phyloP scores from a whole-genome alignment of 352 stramenopile genomes.

The Globisporangium perplexum region DNA sequence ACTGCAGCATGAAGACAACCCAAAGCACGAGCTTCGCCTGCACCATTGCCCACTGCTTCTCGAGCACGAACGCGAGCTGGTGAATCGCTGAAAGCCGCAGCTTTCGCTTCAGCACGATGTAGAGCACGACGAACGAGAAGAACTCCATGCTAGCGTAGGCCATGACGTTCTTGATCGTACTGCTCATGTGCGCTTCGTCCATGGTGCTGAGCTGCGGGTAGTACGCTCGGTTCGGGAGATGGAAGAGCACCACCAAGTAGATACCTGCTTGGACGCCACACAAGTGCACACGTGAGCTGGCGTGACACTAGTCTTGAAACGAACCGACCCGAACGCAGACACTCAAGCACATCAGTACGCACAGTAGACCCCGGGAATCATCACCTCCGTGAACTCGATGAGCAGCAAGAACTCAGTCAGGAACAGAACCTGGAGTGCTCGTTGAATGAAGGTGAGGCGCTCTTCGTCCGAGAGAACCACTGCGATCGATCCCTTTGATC shows the following conservation, averaged over 20 bases:
- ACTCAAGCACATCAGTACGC: constrained; percentile 3
- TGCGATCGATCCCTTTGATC: not conserved
- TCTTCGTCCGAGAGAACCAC: constrained; percentile 4
- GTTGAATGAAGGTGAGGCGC: constrained; percentile 14
- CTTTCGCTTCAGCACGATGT: constrained; percentile 14
- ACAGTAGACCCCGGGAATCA: constrained; percentile 39
- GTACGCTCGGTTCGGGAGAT: constrained; percentile 25
- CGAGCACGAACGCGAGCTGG: constrained; percentile 35
- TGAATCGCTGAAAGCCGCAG: constrained; percentile 18
- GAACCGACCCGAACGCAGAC: not conserved
- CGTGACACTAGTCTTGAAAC: no score
- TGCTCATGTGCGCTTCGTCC: constrained; percentile 7
- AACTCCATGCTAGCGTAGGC: constrained; percentile 33
- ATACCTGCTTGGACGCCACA: constrained; percentile 7
- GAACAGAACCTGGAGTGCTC: constrained; percentile 24
- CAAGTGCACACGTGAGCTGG: not conserved
- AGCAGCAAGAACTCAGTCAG: constrained; percentile 39
- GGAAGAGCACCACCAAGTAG: constrained; percentile 19
- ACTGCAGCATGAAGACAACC: constrained; percentile 32
- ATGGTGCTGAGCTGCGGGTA: constrained; percentile 22
- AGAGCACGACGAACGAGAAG: constrained; percentile 25
- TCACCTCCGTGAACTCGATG: constrained; percentile 35
- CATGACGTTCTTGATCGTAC: constrained; percentile 21
- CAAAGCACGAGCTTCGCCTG: constrained; percentile 34
- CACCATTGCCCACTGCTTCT: constrained; percentile 21